Evolutionary conservation across 805 yeast genomes (phyloP).

Genomic region (Cyberlindnera saturnus): DNA sequence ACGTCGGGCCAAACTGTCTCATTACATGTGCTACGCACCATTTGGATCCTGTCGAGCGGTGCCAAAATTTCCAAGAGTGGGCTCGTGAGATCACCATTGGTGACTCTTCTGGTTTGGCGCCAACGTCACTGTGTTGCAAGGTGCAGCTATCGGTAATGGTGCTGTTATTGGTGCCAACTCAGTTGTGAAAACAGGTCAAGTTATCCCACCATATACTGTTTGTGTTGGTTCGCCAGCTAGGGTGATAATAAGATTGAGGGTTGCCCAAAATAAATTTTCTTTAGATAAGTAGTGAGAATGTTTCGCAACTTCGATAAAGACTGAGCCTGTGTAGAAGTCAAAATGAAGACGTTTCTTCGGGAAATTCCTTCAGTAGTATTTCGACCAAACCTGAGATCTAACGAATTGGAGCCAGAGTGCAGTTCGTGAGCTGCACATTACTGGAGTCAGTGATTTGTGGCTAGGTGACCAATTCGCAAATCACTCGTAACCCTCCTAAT

Average conservation of each 20-base stretch:
- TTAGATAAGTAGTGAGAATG: conserved; percentile 17
- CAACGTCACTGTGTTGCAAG: conserved; percentile 51
- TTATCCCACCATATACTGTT: conserved; percentile 47
- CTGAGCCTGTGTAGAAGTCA: conserved; percentile 7
- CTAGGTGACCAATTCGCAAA: too few species aligned
- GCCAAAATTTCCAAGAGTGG: conserved; percentile 34
- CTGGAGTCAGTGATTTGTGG: too few species aligned
- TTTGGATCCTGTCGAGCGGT: conserved; percentile 39
- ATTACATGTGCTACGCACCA: conserved; percentile 64
- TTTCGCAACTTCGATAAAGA: conserved; percentile 8
- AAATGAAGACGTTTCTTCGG: conserved; percentile 6
- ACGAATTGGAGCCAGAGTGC: too few species aligned
- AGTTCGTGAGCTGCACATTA: too few species aligned
- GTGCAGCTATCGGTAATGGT: conserved; percentile 58
- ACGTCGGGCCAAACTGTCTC: conserved; percentile 59
- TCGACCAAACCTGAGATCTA: conserved; percentile 26
- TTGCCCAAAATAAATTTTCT: conserved; percentile 2
- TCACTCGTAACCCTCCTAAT: too few species aligned
- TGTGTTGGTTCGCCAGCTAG: conserved; percentile 60
- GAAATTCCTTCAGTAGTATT: conserved; percentile 18
- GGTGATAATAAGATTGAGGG: conserved; percentile 31
- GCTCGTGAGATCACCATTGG: conserved; percentile 56
- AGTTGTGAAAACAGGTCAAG: conserved; percentile 44
- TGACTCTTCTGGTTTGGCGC: conserved; percentile 63
- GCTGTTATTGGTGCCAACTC: conserved; percentile 64